Evolutionary conservation across 2,329 filamentous ascomycete genomes (phyloP), one percentile per base, ranked within the genome.

Genomic region (Achaetomium macrosporum): DNA sequence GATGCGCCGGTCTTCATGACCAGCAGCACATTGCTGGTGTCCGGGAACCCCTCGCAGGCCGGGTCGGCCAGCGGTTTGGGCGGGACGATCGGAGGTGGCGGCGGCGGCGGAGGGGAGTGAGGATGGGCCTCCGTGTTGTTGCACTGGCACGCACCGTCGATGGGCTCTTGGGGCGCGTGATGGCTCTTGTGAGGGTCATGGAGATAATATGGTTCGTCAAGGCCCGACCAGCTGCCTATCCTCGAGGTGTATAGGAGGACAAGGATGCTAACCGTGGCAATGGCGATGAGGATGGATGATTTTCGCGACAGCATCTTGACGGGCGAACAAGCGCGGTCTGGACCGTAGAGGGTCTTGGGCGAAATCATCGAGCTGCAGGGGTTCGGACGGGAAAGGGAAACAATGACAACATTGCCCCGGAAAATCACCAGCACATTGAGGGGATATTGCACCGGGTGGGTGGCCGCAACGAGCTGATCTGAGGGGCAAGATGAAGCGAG

Each of bases 1-100:
- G 76, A 77, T 2, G 78, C 77, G 35, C 79, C 78, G 3, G 79
- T 82, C 67, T 82, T 82, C 65, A 83, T 73, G 43, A 82, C 66
- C 25, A 82, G 66, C 29, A 77, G 55, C 29, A 63, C 56, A 10
- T 57, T 61, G 57, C 53, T 56, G 4, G 54, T 56, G 30, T 59
- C 52, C 10, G 61, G 61, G 47, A 61, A 61, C 15, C 48, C 53
- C 9, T 64, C 66, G 64, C 72, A 74, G 5, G 65, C 47, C 41
- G 65, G 61, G 37, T 68, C 65, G 44, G 50, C 52, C 25, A 7
- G 25, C 7, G 25, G 25, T 4, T 7, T 25, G 25, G 25, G 7
- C 7, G 25, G 7, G 25, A 25, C 25, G 7, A 25, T 25, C 25
- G 25, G 25, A 15, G 52, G 43, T 2, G 30, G 44, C 25, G 15